These are phyloP conservation scores for Aegilops sharonensis DNA, from an alignment of 176 grass and related monocot genomes.

Conservation along the genomic window DNA sequence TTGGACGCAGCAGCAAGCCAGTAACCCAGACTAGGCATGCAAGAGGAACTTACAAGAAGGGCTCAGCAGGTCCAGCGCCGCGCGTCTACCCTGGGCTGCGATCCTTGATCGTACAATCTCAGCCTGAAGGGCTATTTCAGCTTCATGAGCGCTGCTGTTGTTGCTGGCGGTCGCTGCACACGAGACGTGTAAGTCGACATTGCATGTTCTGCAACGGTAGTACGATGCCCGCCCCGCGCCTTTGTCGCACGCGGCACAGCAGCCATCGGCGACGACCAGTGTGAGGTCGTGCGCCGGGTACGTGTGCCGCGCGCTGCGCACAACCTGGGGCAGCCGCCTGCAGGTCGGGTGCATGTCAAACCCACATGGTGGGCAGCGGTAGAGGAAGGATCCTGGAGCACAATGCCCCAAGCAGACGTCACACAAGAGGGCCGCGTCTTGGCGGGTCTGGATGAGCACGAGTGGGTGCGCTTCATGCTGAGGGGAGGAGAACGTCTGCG, in stretches of 20 bases:
- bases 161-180: neutral
- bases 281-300: neutral
- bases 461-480: neutral
- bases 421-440: neutral
- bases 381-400: neutral
- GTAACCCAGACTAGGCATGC: too few species aligned
- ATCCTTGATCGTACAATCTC: too few species aligned
- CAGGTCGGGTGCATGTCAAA: constrained; percentile 26
- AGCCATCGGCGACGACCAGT: neutral
- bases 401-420: neutral
- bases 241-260: neutral
- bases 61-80: too few species aligned
- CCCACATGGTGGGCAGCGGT: constrained; percentile 12
- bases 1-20: too few species aligned
- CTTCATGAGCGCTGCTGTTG: neutral
- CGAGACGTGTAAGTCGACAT: constrained; percentile 1
- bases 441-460: neutral
- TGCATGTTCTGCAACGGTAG: neutral
- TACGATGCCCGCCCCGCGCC: neutral
- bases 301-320: neutral
- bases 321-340: neutral
- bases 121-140: too few species aligned
- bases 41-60: too few species aligned
- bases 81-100: too few species aligned
- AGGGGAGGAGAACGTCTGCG: neutral